Evolutionary conservation across 371 early-diverging fungal species (phyloP), one percentile per base, ranked within the genome.

Genomic region (Mortierella sp.): DNA sequence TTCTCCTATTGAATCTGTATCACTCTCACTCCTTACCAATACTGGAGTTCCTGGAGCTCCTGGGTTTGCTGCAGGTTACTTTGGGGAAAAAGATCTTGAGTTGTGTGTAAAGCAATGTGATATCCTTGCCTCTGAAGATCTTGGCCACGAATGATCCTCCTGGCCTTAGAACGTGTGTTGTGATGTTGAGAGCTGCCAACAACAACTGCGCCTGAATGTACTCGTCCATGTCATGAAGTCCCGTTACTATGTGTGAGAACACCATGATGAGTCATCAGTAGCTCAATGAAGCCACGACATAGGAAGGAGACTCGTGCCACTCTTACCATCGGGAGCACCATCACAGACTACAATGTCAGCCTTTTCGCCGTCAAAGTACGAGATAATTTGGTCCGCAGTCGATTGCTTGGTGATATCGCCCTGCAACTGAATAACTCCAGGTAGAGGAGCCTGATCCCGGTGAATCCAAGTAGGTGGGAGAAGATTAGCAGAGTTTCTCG

Each of bases 201-300:
- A 99, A 76, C 14, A 99, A 85, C 74, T 98, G 96, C 7, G 96
- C 95, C 74, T 99, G 99, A 62, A 98, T 93, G 78, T 97, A 99
- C 81, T 98, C 99, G 85, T 99, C 99, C 88, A 99, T 91, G 71
- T 99, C 99, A 71, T 98, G 99, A 47, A 98, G 86, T 37, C 99
- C 99, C 22, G 99, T 99, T 22, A 98, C 96, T 85, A 62, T 28
- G 27, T 13, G 19, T 10, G 16, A 27, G 21, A 16, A 29, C 34
- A 34, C 7, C 10, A 34, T 34, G 34, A 10, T 34, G 44, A 43
- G 44, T n/a, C 5, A 9, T 19, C 44, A 43, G n/a, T n/a, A n/a
- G n/a, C n/a, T n/a, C n/a, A n/a, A n/a, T n/a, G n/a, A n/a, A n/a
- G n/a, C n/a, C n/a, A n/a, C n/a, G n/a, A n/a, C n/a, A n/a, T n/a